Percentiles rank a stretch among this genome's conserved stretches.
These are phyloP conservation scores for Beauveria caledonica DNA, from an alignment of 2,329 filamentous ascomycete genomes.

Conservation along the genomic window DNA sequence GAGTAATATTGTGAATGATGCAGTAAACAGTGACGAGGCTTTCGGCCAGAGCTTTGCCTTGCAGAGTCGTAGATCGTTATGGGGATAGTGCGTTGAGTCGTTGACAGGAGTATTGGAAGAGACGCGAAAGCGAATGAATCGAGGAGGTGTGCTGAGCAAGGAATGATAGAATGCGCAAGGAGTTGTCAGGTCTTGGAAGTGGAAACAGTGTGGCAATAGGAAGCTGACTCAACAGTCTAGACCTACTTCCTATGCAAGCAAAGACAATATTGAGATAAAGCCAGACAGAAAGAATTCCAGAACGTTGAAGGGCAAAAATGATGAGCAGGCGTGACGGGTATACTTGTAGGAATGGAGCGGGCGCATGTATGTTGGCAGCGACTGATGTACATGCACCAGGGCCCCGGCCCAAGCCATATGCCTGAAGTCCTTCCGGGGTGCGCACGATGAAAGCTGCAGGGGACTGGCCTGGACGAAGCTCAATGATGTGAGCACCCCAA, in stretches of 20 bases:
- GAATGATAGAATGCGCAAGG: background rate
- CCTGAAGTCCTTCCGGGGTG: constrained; percentile 1
- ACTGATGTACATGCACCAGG: constrained; percentile 7
- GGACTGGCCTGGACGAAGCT: constrained; percentile 1
- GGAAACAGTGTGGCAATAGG: background rate
- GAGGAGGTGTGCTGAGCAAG: background rate
- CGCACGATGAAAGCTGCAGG: constrained; percentile 8
- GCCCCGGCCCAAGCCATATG: background rate
- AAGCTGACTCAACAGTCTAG: background rate
- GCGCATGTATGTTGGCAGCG: constrained; percentile 1
- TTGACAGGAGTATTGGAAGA: background rate
- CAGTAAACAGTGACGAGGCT: background rate
- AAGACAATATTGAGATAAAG: background rate
- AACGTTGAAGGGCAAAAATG: background rate
- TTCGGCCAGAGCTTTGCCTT: background rate
- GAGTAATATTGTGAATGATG: background rate
- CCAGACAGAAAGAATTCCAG: background rate
- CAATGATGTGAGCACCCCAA: background rate
- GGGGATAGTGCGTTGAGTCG: background rate
- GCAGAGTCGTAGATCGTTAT: background rate
- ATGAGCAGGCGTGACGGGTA: background rate
- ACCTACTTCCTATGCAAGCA: background rate
- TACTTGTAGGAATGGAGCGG: constrained; percentile 10
- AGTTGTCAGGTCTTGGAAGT: too few species aligned
- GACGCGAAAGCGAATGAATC: background rate